Evolutionary conservation across 208 protist genomes (phyloP), one percentile per base, ranked within the genome.

Genomic region (Porcisia hertigi): DNA sequence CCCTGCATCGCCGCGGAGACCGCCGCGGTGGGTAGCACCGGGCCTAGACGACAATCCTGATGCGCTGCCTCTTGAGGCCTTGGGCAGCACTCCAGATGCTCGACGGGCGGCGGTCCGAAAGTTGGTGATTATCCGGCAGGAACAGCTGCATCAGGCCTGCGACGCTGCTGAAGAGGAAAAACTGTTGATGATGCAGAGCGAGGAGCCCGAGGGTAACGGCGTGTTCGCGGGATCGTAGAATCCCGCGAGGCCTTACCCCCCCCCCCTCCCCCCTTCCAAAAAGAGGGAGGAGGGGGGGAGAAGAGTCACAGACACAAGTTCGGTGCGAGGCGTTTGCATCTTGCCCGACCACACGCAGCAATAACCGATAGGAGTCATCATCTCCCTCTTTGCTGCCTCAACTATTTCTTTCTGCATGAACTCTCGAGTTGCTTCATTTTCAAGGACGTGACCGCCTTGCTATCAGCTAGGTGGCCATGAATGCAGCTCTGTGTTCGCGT

Each of bases 61-160:
- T 30, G 77, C 75, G 25, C 80, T 74, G 57, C 86, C 86, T 8
- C 73, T 90, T 14, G 55, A 69, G 53, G 64, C 84, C 30, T 71
- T 90, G 39, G 86, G 86, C 47, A 45, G 39, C 63, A 81, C 79
- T 25, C 57, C 41, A 34, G 53, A 64, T 34, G 63, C 66, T 3
- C 79, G 86, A 16, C 73, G 69, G 23, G 73, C 69, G 16, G 45
- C 63, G 20, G 23, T 90, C 7, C 77, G 84, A 74, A 74, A 74
- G 8, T 54, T 90, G 25, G 36, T 90, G 16, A 58, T 59, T 8
- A 69, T 69, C 11, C 76, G 84, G 18, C 34, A 88, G 41, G 80
- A 85, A 70, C 72, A 58, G 43, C 76, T 90, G 63, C 72, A 80
- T 49, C 47, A 79, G 20, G 86, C 75, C 59, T 73, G 71, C 34